Base-by-base conservation (phyloP, 305 asterid genomes). In the Fraxinus ornus region DNA sequence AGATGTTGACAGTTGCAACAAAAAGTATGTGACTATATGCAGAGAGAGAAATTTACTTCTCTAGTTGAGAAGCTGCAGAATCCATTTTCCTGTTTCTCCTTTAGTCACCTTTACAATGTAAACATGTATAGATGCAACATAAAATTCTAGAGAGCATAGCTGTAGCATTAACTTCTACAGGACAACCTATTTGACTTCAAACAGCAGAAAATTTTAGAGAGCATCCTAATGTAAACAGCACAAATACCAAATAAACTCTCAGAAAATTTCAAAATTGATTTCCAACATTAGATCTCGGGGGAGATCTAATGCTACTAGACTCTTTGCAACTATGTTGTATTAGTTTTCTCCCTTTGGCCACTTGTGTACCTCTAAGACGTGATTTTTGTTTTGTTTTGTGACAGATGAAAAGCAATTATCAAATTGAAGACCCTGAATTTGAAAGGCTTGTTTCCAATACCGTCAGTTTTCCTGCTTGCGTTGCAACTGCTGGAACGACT, bases 401-500 rank as follows among this genome's bases (percentile, higher is more conserved):
- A 82, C 93, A 94, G 98, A 86, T 94, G 97, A 92, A 89, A 87
- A 89, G 78, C 81, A 88, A 84, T 77, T 83, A 90, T 83, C 83
- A 79, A 55, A 83, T 90, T 77, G 90, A 89, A 85, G 93, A 93
- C 55, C 91, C 87, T 12, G 97, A 92, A 83, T 73, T 93, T 41
- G 88, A 88, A 86, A 92, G 86, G 88, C 92, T 93, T 41, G 92
- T 89, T 84, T 86, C 94, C 2, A 91, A 91, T 66, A 79, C 88
- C 47, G 87, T 94, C 62, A 93, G 94, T 86, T 57, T 93, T 78
- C 94, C 97, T 4, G 91, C 97, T 81, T 90, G 92, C 85, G 85
- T 89, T 83, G 98, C 98, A 52, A 93, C 98, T 81, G 98, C 97
- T 77, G 98, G 98, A 83, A 94, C 98, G 36, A 85, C 92, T 73